Conservation (phyloP, 192 early-diverging fungal species). For the Rhizophlyctis rosea region DNA sequence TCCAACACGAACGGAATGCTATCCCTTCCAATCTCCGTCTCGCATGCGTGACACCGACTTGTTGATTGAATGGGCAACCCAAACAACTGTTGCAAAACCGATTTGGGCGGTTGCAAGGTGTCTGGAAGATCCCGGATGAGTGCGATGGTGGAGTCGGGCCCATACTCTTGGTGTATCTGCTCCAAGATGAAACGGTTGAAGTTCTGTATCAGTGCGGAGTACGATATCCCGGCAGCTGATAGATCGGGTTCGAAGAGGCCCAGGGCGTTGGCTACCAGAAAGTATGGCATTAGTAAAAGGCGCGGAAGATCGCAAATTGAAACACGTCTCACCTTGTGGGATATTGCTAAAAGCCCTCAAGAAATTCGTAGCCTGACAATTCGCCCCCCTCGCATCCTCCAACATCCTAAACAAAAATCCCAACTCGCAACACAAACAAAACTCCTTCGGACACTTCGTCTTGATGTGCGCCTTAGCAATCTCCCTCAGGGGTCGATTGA, state of each 20-base stretch:
- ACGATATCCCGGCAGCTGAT: slow-evolving; percentile 54
- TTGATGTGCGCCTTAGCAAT: slow-evolving; percentile 73
- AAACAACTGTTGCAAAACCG: slow-evolving; percentile 55
- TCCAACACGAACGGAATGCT: slow-evolving; percentile 82
- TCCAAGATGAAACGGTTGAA: slow-evolving; percentile 90
- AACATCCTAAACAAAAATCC: slow-evolving; percentile 92
- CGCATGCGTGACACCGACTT: slow-evolving; percentile 68
- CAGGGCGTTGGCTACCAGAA: slow-evolving; percentile 65
- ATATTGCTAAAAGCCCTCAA: slow-evolving; percentile 78
- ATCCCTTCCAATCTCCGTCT: slow-evolving; percentile 53
- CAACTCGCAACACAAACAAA: slow-evolving; percentile 88
- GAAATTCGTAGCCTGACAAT: slow-evolving; percentile 95
- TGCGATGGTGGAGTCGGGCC: slow-evolving; percentile 30
- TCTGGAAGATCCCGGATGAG: slow-evolving; percentile 10
- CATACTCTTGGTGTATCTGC: slow-evolving; percentile 75
- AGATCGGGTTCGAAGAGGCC: slow-evolving; percentile 86
- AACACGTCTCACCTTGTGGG: slow-evolving; percentile 62
- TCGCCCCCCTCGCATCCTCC: slow-evolving; percentile 81
- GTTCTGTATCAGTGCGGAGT: slow-evolving; percentile 77
- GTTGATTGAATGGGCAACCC: slow-evolving; percentile 60
- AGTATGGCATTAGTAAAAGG: background rate
- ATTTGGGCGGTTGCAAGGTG: background rate
- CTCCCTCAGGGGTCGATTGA: slow-evolving; percentile 57
- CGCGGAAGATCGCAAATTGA: background rate
- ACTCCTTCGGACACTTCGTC: slow-evolving; percentile 60